Evolutionary conservation across 2,329 filamentous ascomycete species (phyloP).

Genomic region (Ophiostoma triangulosporum): DNA sequence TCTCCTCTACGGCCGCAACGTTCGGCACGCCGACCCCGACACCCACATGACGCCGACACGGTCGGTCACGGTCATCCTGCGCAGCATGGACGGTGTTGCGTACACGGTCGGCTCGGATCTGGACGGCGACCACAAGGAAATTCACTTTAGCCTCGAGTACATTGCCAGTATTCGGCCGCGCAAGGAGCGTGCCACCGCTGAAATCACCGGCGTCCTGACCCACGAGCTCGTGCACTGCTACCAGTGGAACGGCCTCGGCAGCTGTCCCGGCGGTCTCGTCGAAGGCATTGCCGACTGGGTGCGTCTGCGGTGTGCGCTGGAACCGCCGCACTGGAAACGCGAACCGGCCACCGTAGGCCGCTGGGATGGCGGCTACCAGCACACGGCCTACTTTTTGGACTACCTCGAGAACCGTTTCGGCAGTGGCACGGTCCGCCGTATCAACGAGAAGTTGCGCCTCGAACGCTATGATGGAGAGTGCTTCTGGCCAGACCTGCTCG

Average conservation of each 20-base stretch:
- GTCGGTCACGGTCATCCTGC: conserved; percentile 72
- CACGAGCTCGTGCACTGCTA: conserved; percentile 95
- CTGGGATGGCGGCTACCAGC: conserved; percentile 88
- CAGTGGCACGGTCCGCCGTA: conserved; percentile 40
- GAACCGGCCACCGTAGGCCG: conserved; percentile 30
- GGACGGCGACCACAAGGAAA: conserved; percentile 81
- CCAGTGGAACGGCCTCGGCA: conserved; percentile 56
- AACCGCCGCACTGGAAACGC: conserved; percentile 71
- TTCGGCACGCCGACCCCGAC: conserved; percentile 25
- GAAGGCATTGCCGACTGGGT: conserved; percentile 95
- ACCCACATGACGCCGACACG: conserved; percentile 50
- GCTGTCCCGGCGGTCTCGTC: conserved; percentile 62
- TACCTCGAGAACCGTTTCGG: conserved; percentile 62
- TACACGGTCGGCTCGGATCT: conserved; percentile 74
- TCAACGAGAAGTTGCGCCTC: conserved; percentile 56
- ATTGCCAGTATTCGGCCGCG: conserved; percentile 35
- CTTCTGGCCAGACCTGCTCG: conserved; percentile 59
- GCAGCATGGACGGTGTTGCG: conserved; percentile 70
- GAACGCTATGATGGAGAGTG: conserved; percentile 48
- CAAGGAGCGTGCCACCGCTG: conserved; percentile 31
- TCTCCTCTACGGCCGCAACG: conserved; percentile 51
- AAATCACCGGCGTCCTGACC: conserved; percentile 72
- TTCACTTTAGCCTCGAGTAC: conserved; percentile 74
- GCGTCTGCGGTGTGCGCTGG: conserved; percentile 56
- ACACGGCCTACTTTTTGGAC: conserved; percentile 81